These are phyloP conservation scores for Fusarium sp. DNA, from an alignment of 2,329 filamentous ascomycete genomes.

Conservation along the genomic window DNA sequence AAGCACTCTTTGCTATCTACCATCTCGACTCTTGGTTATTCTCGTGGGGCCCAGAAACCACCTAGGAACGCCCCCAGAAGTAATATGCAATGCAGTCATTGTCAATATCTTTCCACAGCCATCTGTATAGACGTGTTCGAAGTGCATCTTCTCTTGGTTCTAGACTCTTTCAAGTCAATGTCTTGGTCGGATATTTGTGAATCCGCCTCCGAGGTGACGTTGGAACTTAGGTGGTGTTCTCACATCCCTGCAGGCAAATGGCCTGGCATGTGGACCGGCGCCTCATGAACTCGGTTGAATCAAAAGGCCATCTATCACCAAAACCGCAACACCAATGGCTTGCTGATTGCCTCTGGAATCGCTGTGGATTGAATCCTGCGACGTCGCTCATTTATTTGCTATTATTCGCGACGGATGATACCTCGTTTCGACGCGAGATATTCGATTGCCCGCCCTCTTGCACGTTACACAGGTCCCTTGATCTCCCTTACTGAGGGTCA, in stretches of 20 bases:
- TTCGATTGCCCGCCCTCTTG: constrained; percentile 10
- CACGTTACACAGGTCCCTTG: constrained; percentile 23
- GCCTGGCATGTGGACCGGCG: constrained; percentile 36
- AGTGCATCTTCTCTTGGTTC: not conserved
- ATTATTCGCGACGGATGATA: not conserved
- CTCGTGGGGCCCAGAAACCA: not conserved
- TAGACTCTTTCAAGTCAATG: not conserved
- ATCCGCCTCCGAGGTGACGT: constrained; percentile 44
- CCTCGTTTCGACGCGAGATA: not conserved
- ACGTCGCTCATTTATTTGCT: constrained; percentile 30
- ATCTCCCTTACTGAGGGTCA: constrained; percentile 8
- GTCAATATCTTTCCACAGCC: not conserved
- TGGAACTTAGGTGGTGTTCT: constrained; percentile 23
- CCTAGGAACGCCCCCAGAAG: not conserved
- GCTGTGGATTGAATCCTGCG: constrained; percentile 10
- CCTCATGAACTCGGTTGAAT: constrained; percentile 34
- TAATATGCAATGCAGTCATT: not conserved
- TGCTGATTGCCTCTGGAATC: constrained; percentile 14
- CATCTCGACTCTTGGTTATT: not conserved
- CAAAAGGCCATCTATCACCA: constrained; percentile 42
- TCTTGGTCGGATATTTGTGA: constrained; percentile 35
- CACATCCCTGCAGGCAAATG: constrained; percentile 32
- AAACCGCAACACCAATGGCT: constrained; percentile 27
- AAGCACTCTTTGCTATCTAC: not conserved
- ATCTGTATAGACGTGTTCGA: not conserved